A percentile compares a stretch with the other conserved stretches of the same genome.
Conservation (phyloP, 1,139 yeast genomes). For the Pichia sp. region DNA sequence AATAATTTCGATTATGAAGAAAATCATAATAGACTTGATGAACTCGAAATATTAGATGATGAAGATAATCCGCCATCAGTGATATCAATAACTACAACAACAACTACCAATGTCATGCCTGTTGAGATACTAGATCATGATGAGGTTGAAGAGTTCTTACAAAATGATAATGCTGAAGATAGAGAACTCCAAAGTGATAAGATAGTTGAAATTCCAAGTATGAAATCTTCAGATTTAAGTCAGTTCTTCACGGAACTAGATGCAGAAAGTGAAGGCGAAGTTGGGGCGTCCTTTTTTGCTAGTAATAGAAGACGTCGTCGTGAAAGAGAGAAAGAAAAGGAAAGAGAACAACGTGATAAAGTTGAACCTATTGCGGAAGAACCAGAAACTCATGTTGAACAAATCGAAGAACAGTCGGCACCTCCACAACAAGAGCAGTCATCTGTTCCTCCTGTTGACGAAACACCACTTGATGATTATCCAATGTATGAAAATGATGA, state of each 20-base stretch:
- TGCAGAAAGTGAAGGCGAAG: slow-evolving; percentile 11
- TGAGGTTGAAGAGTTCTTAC: slow-evolving; percentile 18
- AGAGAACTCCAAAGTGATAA: not conserved
- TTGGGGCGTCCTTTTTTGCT: slow-evolving; percentile 19
- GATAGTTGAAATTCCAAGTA: slow-evolving; percentile 16
- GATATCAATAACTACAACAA: slow-evolving; percentile 8
- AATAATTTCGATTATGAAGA: slow-evolving; percentile 4
- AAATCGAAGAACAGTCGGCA: not conserved
- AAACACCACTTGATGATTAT: not conserved
- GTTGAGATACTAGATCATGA: slow-evolving; percentile 18
- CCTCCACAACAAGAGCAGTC: not conserved
- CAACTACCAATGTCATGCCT: slow-evolving; percentile 16
- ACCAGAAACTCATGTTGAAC: not conserved
- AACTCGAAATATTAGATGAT: not conserved
- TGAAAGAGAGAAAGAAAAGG: slow-evolving; percentile 9
- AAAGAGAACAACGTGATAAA: not conserved
- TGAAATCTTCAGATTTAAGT: slow-evolving; percentile 20
- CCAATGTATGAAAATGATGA: slow-evolving; percentile 11
- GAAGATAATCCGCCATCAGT: slow-evolving; percentile 3
- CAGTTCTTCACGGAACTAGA: slow-evolving; percentile 21
- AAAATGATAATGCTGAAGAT: slow-evolving; percentile 1
- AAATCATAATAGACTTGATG: not conserved
- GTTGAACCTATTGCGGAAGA: slow-evolving; percentile 12
- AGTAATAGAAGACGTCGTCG: slow-evolving; percentile 9
- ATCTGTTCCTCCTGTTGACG: not conserved